Conservation (phyloP, 345 rosid genomes). For the Citrus inodora region DNA sequence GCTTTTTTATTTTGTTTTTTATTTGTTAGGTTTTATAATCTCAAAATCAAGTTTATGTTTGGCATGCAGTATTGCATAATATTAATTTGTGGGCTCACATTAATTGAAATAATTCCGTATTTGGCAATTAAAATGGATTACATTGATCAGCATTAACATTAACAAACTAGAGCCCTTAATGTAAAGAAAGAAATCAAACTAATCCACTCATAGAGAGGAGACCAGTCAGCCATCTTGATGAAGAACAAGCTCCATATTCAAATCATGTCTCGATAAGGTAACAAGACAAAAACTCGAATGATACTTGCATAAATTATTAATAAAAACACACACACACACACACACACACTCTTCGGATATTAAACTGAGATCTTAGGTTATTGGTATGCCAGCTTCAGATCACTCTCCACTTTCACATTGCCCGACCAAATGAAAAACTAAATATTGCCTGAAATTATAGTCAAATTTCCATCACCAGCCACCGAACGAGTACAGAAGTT, state of each 20-base stretch:
- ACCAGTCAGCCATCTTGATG: neutral
- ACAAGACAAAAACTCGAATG: neutral
- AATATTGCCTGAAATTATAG: neutral
- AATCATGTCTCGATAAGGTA: neutral
- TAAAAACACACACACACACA: too few relatives aligned
- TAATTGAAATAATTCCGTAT: too few relatives aligned
- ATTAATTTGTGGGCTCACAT: too few relatives aligned
- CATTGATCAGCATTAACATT: too few relatives aligned
- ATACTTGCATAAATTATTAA: too few relatives aligned
- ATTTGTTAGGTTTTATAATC: too few relatives aligned
- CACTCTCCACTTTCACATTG: neutral
- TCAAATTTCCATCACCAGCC: neutral
- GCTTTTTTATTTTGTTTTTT: too few relatives aligned
- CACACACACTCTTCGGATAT: neutral
- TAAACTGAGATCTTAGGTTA: neutral
- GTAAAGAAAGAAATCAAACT: neutral
- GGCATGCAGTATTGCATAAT: too few relatives aligned
- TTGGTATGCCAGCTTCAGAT: neutral
- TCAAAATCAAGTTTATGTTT: too few relatives aligned
- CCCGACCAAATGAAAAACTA: neutral
- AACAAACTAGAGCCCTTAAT: neutral
- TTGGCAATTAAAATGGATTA: too few relatives aligned
- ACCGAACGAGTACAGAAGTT: neutral
- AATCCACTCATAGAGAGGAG: neutral
- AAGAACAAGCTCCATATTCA: conserved; percentile 4